Percentiles rank a stretch among this genome's conserved stretches.
These are phyloP conservation scores for Colletotrichum eleusines DNA, from an alignment of 2,329 filamentous ascomycete genomes.

Conservation along the genomic window DNA sequence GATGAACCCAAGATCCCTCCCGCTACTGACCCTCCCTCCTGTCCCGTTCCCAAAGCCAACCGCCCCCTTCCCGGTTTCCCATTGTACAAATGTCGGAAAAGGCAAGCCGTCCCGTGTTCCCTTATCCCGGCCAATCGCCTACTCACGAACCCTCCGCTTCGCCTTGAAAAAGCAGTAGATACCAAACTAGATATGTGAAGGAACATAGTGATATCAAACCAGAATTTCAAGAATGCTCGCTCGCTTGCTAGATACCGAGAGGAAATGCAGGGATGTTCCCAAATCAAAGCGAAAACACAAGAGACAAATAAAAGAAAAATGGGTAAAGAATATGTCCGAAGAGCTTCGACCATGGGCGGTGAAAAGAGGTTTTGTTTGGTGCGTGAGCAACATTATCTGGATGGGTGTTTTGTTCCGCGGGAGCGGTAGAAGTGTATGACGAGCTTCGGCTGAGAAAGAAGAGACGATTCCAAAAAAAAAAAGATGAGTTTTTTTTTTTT, in stretches of 20 bases:
- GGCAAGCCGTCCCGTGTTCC: slow-evolving; percentile 30
- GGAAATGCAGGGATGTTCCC: slow-evolving; percentile 47
- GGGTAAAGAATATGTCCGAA: slow-evolving; percentile 41
- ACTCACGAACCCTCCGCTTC: background rate
- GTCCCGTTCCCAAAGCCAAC: slow-evolving; percentile 11
- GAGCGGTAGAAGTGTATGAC: slow-evolving; percentile 49
- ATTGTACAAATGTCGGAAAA: slow-evolving; percentile 34
- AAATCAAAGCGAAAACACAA: slow-evolving; percentile 28
- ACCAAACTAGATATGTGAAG: slow-evolving; percentile 43
- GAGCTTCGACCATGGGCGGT: slow-evolving; percentile 44
- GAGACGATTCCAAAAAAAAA: slow-evolving; percentile 37
- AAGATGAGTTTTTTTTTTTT: slow-evolving; percentile 5
- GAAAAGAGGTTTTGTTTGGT: slow-evolving; percentile 51
- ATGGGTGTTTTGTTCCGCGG: slow-evolving; percentile 44
- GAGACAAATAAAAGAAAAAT: slow-evolving; percentile 42
- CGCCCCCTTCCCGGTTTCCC: background rate
- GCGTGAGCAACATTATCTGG: slow-evolving; percentile 64
- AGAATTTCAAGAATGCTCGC: slow-evolving; percentile 42
- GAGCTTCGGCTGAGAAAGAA: slow-evolving; percentile 37
- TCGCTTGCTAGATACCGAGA: slow-evolving; percentile 51
- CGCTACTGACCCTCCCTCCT: background rate
- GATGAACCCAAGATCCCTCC: slow-evolving; percentile 3
- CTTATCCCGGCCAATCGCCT: slow-evolving; percentile 13
- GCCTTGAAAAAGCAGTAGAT: slow-evolving; percentile 43
- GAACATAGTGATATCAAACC: slow-evolving; percentile 35